Evolutionary conservation across 805 yeast species (phyloP), one percentile per base, ranked within the genome.

Genomic region (Sporopachydermia lactativora): DNA sequence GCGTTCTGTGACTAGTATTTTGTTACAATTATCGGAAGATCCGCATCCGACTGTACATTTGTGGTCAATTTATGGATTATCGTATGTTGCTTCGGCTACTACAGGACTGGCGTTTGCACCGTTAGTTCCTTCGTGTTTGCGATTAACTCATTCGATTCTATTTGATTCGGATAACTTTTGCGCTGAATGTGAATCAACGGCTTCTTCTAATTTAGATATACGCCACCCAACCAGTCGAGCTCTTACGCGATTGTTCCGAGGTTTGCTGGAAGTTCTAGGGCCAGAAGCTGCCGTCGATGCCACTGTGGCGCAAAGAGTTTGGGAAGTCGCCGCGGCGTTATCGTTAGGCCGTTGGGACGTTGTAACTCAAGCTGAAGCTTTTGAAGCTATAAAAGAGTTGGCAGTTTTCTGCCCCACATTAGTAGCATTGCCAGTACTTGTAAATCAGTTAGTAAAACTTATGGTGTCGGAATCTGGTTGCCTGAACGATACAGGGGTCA

Each of bases 31-130:
- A 18, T 55, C 77, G 3, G 61, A 61, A 15, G 97, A 89, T 56
- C 88, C 95, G 0, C 89, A 88, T 53, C 95, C 96, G 0, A 61
- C 73, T 1, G 86, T 92, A 14, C 88, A 83, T 53, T 68, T 73
- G 41, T 79, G 86, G 68, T 67, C 89, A 1, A 54, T 86, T 48
- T 70, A 70, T 38, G 71, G 92, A 0, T 53, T 81, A 36, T 57
- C 71, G 2, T 59, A 70, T 1, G 55, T 81, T 8, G 61, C 86
- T 19, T 75, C 73, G 34, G 72, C 70, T 24, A 24, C 31, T n/a
- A 75, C 77, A 39, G 61, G 68, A 5, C 50, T 71, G 5, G 66
- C 72, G 17, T 71, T 68, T 41, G 50, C 62, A 2, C 45, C 53
- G 4, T 59, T 67, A 11, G 65, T 77, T 1, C 54, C 70, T 2